Percentiles rank a stretch among this genome's conserved stretches.
Evolutionary conservation across 352 stramenopile species (phyloP).

Genomic region (Phytophthora lateralis): DNA sequence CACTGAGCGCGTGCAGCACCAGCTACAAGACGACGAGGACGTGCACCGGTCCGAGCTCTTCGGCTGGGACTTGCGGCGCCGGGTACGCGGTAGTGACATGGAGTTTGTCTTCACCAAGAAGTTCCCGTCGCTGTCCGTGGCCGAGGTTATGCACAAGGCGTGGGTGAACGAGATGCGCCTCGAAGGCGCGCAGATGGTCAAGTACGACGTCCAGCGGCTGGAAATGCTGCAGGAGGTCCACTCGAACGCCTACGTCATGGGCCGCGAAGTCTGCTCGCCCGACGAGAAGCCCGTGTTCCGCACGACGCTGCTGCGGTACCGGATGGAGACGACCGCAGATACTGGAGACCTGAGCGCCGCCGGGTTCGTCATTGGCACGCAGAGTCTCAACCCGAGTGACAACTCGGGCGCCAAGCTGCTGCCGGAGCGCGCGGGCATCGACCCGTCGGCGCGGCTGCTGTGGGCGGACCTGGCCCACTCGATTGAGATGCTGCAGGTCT

Average conservation of each 20-base stretch:
- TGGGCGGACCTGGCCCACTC: conserved; percentile 51
- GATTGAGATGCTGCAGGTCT: conserved; percentile 52
- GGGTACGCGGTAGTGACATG: conserved; percentile 47
- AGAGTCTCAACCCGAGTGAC: conserved; percentile 49
- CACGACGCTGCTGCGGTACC: conserved; percentile 51
- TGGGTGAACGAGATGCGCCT: conserved; percentile 51
- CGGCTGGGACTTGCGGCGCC: conserved; percentile 48
- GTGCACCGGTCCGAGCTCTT: conserved; percentile 45
- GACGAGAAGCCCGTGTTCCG: conserved; percentile 52
- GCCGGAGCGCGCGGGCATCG: conserved; percentile 35
- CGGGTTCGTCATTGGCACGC: conserved; percentile 55
- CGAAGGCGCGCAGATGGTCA: conserved; percentile 46
- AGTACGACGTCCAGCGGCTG: conserved; percentile 53
- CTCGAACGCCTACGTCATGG: conserved; percentile 46
- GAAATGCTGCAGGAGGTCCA: conserved; percentile 52
- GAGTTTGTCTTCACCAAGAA: conserved; percentile 54
- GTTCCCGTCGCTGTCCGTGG: conserved; percentile 41
- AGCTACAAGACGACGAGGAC: conserved; percentile 12
- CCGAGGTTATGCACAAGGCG: conserved; percentile 49
- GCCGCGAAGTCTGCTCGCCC: conserved; percentile 48
- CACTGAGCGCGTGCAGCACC: conserved; percentile 39
- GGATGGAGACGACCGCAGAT: conserved; percentile 41
- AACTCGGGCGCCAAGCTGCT: conserved; percentile 39
- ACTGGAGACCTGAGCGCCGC: conserved; percentile 15
- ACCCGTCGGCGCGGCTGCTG: conserved; percentile 36